Evolutionary conservation across 441 rosid species (phyloP).

Genomic region (Populus trichocarpa): DNA sequence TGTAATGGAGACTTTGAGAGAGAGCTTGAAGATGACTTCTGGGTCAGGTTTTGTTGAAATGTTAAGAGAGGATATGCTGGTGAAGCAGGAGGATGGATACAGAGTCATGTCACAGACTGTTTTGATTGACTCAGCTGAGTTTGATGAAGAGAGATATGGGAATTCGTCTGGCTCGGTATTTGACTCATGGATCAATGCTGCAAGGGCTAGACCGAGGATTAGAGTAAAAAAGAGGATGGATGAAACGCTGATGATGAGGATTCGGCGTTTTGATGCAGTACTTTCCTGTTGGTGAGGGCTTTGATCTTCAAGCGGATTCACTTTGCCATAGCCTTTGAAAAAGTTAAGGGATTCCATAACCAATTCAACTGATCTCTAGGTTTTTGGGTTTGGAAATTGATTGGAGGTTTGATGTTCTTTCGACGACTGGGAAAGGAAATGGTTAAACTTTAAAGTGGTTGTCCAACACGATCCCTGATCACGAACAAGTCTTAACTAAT

Average conservation of each 20-base stretch:
- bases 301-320: constrained; percentile 41
- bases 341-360: constrained; percentile 53
- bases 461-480: no score
- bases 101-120: constrained; percentile 54
- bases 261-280: constrained; percentile 17
- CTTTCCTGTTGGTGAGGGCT: constrained; percentile 17
- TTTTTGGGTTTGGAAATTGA: neutral
- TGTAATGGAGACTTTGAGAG: constrained; percentile 34
- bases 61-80: constrained; percentile 45
- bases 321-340: constrained; percentile 66
- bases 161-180: constrained; percentile 23
- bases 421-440: no score
- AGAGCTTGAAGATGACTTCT: constrained; percentile 51
- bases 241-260: constrained; percentile 30
- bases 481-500: no score
- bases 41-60: constrained; percentile 35
- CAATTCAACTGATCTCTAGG: neutral
- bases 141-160: constrained; percentile 23
- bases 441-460: no score
- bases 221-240: constrained; percentile 41
- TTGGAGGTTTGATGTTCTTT: neutral
- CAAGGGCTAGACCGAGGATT: constrained; percentile 27
- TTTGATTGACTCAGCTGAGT: constrained; percentile 39
- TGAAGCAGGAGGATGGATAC: constrained; percentile 61
- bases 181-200: constrained; percentile 26